Conservation (phyloP, 1,284 basidiomycete genomes). For the Heterobasidion irregulare region DNA sequence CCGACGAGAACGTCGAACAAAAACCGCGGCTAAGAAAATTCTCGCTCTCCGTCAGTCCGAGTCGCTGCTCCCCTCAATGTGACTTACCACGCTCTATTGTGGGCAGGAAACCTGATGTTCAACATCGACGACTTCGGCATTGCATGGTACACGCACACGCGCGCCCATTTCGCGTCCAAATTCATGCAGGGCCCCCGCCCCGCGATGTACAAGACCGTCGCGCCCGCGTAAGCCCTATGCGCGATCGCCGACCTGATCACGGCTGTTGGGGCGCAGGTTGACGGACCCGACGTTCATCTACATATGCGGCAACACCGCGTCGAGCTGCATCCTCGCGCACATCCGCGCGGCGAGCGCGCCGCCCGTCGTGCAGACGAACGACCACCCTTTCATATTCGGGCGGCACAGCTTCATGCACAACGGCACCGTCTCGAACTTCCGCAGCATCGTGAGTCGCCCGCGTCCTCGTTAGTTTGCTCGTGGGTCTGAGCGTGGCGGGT, state of each 20-base stretch:
- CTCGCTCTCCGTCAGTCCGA: not conserved
- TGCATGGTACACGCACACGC: constrained; percentile 18
- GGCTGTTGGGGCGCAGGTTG: not conserved
- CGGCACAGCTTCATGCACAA: constrained; percentile 31
- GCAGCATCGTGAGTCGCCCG: constrained; percentile 16
- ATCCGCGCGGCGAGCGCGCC: constrained; percentile 24
- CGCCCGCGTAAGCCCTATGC: constrained; percentile 14
- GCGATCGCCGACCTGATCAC: not conserved
- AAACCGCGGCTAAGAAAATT: not conserved
- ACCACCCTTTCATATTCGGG: constrained; percentile 30
- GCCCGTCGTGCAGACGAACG: constrained; percentile 24
- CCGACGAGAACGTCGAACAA: not conserved
- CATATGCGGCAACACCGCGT: constrained; percentile 22
- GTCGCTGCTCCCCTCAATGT: not conserved
- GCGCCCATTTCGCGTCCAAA: constrained; percentile 19
- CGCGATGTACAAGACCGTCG: constrained; percentile 24
- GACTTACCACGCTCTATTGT: not conserved
- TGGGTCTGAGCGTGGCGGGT: not conserved
- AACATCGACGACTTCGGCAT: constrained; percentile 24
- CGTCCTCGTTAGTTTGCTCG: not conserved
- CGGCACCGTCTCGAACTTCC: constrained; percentile 24
- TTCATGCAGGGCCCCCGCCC: constrained; percentile 20
- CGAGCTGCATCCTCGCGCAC: constrained; percentile 25
- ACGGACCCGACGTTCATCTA: constrained; percentile 25
- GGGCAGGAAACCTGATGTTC: constrained; percentile 18